These are phyloP conservation scores for Aspergillus cristatus DNA, from an alignment of 495 filamentous ascomycete species.

Conservation along the genomic window DNA sequence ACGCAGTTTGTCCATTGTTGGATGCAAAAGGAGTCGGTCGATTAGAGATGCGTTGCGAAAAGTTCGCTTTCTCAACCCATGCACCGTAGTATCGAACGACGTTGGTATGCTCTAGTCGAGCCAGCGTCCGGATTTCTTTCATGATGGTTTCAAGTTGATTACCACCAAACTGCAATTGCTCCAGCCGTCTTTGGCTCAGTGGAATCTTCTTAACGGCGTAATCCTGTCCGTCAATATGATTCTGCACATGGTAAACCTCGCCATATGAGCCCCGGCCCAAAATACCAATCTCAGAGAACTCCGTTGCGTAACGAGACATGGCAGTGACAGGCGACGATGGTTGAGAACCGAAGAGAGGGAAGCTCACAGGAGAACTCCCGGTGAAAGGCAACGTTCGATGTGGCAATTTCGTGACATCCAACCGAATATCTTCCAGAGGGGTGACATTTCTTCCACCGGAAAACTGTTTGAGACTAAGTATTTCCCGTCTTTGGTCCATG, in stretches of 20 bases:
- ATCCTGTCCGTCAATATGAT: conserved; percentile 41
- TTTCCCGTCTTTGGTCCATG: conserved; percentile 5
- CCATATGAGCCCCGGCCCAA: conserved; percentile 46
- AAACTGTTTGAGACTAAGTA: conserved; percentile 10
- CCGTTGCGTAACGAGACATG: conserved; percentile 32
- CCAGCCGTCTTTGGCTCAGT: conserved; percentile 36
- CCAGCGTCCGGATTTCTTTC: conserved; percentile 45
- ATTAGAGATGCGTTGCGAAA: conserved; percentile 9
- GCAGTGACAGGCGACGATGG: conserved; percentile 10
- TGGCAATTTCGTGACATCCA: conserved; percentile 12
- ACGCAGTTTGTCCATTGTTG: conserved; percentile 12
- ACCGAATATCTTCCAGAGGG: conserved; percentile 16
- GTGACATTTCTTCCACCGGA: conserved; percentile 11
- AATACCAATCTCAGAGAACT: conserved; percentile 34
- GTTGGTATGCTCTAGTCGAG: conserved; percentile 44
- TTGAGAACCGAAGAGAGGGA: conserved; percentile 23
- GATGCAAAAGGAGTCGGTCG: conserved; percentile 10
- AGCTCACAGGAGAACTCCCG: conserved; percentile 27
- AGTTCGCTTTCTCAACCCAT: conserved; percentile 41
- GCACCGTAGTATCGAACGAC: conserved; percentile 46
- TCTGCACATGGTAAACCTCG: conserved; percentile 42
- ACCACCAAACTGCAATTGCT: conserved; percentile 36
- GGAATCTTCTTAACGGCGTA: conserved; percentile 49
- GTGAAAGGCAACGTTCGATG: conserved; percentile 18
- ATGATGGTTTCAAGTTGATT: conserved; percentile 41